Percentiles rank a stretch among this genome's conserved stretches.
phyloP scores from a whole-genome alignment of 345 rosid genomes.

The Eucalyptus rudis region DNA sequence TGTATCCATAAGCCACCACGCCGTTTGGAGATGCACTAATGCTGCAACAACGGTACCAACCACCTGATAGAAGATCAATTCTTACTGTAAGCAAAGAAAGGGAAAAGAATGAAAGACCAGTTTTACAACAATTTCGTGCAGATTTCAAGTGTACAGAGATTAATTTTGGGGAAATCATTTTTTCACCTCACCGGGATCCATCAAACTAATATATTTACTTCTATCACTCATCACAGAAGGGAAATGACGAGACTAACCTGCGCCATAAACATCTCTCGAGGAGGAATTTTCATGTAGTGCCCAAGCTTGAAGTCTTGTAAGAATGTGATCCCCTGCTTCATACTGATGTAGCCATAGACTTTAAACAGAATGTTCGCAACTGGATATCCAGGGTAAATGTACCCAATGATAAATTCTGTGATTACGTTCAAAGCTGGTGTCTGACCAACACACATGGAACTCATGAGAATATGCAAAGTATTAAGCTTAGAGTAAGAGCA shows the following conservation, averaged over 20 bases:
- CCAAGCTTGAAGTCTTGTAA: constrained; percentile 68
- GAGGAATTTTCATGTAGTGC: constrained; percentile 73
- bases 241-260: constrained; percentile 15
- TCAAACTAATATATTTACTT: neutral
- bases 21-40: constrained; percentile 31
- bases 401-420: constrained; percentile 56
- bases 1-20: constrained; percentile 68
- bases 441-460: constrained; percentile 7
- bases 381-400: constrained; percentile 55
- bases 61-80: constrained; percentile 13
- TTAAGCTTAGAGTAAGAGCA: neutral
- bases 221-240: neutral
- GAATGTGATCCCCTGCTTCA: constrained; percentile 53
- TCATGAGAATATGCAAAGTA: neutral
- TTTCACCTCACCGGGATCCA: neutral
- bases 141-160: neutral
- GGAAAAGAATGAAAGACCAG: neutral
- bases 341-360: constrained; percentile 53
- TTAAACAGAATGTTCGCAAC: constrained; percentile 55
- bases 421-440: constrained; percentile 50
- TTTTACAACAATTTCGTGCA: neutral
- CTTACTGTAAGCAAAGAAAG: neutral
- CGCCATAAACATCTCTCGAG: constrained; percentile 53
- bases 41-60: constrained; percentile 48
- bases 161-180: neutral